Conservation (phyloP, 2,329 filamentous ascomycete genomes). For the Fonsecaea multimorphosa region DNA sequence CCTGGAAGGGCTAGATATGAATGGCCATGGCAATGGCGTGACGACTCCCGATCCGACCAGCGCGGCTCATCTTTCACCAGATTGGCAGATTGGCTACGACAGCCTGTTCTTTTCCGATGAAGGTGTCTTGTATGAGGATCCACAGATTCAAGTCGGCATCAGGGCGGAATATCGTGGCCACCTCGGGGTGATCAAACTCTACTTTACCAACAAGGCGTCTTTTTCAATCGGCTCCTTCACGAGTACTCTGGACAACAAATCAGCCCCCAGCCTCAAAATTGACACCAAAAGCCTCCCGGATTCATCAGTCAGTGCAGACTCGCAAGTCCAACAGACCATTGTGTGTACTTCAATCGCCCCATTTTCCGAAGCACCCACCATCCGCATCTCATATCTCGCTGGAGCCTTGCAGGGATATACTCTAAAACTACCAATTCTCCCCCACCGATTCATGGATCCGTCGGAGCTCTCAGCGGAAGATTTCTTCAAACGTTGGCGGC, state of each 20-base stretch:
- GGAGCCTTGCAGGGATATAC: conserved; percentile 92
- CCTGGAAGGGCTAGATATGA: conserved; percentile 82
- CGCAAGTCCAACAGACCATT: conserved; percentile 88
- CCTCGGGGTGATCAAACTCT: conserved; percentile 92
- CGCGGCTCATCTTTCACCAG: conserved; percentile 88
- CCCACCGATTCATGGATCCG: conserved; percentile 97
- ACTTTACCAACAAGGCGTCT: conserved; percentile 93
- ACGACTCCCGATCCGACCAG: conserved; percentile 83
- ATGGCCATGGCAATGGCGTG: conserved; percentile 59
- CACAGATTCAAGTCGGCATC: conserved; percentile 88
- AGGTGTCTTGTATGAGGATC: conserved; percentile 92
- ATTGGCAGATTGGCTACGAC: conserved; percentile 91
- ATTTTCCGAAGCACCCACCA: conserved; percentile 84
- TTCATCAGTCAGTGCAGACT: conserved; percentile 73
- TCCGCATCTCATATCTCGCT: conserved; percentile 91
- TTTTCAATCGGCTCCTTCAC: conserved; percentile 88
- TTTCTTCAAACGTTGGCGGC: conserved; percentile 99
- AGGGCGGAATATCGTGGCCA: conserved; percentile 95
- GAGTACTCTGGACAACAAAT: conserved; percentile 80
- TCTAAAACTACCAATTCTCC: conserved; percentile 81
- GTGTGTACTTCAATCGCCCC: conserved; percentile 88
- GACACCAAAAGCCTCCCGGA: conserved; percentile 90
- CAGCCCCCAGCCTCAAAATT: conserved; percentile 73
- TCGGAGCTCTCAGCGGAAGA: conserved; percentile 86
- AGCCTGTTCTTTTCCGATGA: conserved; percentile 78